A percentile compares a stretch with the other conserved stretches of the same genome.
phyloP scores from a whole-genome alignment of 31 red algal species.

The Endocladia muricata region DNA sequence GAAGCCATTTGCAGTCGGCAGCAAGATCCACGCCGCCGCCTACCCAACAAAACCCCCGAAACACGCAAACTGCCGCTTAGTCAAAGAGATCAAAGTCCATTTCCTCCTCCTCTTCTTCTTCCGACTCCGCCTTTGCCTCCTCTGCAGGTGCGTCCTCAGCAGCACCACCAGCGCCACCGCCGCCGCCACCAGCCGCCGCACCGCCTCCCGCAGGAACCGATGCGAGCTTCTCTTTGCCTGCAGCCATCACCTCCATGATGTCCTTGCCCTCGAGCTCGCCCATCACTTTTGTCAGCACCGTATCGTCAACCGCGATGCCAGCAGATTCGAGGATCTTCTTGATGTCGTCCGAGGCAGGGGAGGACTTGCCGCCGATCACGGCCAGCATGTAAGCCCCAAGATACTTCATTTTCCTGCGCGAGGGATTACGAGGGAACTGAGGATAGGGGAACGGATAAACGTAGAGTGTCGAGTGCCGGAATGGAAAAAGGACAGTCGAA shows the following conservation, averaged over 20 bases:
- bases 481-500: no score
- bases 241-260: conserved; percentile 66
- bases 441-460: neutral
- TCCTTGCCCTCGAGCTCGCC: conserved; percentile 64
- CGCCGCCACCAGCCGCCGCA: conserved; percentile 27
- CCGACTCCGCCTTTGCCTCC: conserved; percentile 50
- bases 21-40: neutral
- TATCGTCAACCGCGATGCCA: conserved; percentile 64
- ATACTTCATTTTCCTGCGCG: conserved; percentile 71
- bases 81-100: conserved; percentile 91
- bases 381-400: conserved; percentile 89
- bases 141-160: conserved; percentile 44
- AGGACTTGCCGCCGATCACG: conserved; percentile 66
- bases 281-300: conserved; percentile 45
- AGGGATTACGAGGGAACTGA: neutral
- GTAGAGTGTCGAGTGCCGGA: no score
- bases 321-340: conserved; percentile 78
- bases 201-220: conserved; percentile 72
- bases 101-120: conserved; percentile 69
- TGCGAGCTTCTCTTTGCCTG: conserved; percentile 74
- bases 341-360: conserved; percentile 60
- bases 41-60: neutral
- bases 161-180: conserved; percentile 32
- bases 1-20: no score
- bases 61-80: conserved; percentile 25